Evolutionary conservation across 2,329 filamentous ascomycete species (phyloP), one percentile per base, ranked within the genome.

Genomic region (Aspergillus phoenicis): DNA sequence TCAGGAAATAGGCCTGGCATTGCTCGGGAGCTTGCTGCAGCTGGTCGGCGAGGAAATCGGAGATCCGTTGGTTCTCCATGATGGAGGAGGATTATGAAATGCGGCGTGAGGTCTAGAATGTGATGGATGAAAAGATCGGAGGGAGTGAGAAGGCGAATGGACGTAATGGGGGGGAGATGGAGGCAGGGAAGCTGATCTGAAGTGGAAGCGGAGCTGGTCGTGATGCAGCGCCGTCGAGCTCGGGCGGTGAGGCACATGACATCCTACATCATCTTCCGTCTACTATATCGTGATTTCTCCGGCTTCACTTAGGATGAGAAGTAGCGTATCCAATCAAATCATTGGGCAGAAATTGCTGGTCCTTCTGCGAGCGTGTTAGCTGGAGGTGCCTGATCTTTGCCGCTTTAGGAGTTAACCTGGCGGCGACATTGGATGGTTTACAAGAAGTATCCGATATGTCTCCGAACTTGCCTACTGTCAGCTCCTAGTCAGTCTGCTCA

Each of bases 21-120:
- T 96, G 91, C 69, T 93, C 91, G 56, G 93, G 91, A 72, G 93
- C 91, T 76, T 88, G 83, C 75, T 97, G 92, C 76, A 93, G 90
- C 85, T 96, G 91, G 70, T 96, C 90, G 63, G 88, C 87, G 66
- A 99, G 90, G 81, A 98, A 96, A 78, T 96, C 91, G 75, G 91
- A 86, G 77, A 98, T 95, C 74, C 89, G 87, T 78, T 96, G 91
- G 81, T 87, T 85, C 78, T 91, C 93, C 91, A 96, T 97, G 70
- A 70, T 74, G 70, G 69, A 68, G 64, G 63, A 52, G 53, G 52
- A 33, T 13, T 30, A 33, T 22, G 45, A 47, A 39, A 15, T 45
- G 43, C 24, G 57, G 33, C 22, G 52, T 49, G 36, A 60, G 38
- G 17, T 38, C 52, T 61, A 36, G 39, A 55, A 60, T 61, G 33